Base-by-base conservation (phyloP, 2,329 filamentous ascomycete genomes). In the Cladophialophora immunda region DNA sequence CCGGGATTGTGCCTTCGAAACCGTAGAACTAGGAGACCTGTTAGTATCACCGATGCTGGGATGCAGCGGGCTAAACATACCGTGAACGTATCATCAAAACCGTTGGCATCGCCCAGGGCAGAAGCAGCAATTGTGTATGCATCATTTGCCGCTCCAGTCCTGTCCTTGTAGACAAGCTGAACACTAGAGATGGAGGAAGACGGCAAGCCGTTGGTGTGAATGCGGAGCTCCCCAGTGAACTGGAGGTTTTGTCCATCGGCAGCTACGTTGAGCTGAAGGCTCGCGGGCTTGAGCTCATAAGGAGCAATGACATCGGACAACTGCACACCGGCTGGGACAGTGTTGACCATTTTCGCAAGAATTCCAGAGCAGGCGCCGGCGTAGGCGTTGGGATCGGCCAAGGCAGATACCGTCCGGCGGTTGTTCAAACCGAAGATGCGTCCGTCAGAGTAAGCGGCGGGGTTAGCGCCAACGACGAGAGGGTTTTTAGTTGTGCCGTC, bases 61-160 rank as follows among this genome's bases (percentile, higher is more conserved):
- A n/a, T 5, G 13, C 22, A 50, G 25, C 3, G 17, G 11, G 29
- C 36, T 17, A 27, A 22, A 76, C 78, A 73, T 74, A 86, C 87
- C 61, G 80, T 79, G 73, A 89, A 90, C 8, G 78, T 84, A 66
- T 90, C 86, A 73, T 90, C 87, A 61, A 89, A 86, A 1, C 87
- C 87, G 50, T 78, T 77, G 4, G 82, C 81, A 27, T 81, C 78
- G 2, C 86, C 86, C 52, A 81, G 80, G n/a, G 81, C 68, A 3
- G 76, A 79, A 19, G 83, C 78, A 1, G 78, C 79, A 59, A 85
- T 83, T n/a, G 79, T 78, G 67, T 84, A 52, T 75, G 29, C 83
- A 81, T 53, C 30, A 30, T 41, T 45, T 15, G 47, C 19, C 3
- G 59, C 80, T 5, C 87, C 86, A 9, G 58, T 60, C 9, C 58